phyloP scores from a whole-genome alignment of 2,329 filamentous ascomycete species.

The Colletotrichum sp. region DNA sequence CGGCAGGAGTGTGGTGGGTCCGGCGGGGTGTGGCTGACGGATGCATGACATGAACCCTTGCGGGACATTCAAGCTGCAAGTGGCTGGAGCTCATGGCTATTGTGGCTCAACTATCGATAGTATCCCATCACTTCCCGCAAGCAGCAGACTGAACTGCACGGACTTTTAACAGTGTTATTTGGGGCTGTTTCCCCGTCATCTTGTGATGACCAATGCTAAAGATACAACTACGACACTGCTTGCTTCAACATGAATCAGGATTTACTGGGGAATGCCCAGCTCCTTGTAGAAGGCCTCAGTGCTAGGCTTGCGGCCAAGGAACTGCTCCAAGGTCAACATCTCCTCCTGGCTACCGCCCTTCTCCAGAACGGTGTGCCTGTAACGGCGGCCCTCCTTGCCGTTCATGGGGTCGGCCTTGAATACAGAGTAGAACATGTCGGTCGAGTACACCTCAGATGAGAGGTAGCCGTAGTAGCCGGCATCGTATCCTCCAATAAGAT shows the following conservation, averaged over 20 bases:
- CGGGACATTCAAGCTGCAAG: background rate
- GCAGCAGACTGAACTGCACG: background rate
- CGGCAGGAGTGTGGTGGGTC: constrained; percentile 19
- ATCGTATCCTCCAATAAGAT: constrained; percentile 84
- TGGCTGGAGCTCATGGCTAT: background rate
- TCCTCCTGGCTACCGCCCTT: constrained; percentile 80
- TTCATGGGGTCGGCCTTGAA: constrained; percentile 84
- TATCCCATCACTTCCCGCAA: background rate
- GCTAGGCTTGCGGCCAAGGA: constrained; percentile 77
- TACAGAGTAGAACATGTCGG: constrained; percentile 85
- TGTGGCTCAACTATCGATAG: background rate
- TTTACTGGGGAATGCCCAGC: constrained; percentile 53
- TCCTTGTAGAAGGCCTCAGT: constrained; percentile 83
- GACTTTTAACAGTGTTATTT: background rate
- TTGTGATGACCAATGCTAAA: background rate
- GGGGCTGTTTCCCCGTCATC: background rate
- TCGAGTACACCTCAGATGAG: constrained; percentile 79
- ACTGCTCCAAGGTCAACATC: constrained; percentile 80
- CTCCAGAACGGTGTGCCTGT: constrained; percentile 80
- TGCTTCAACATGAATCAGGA: background rate
- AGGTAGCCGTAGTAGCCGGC: constrained; percentile 83
- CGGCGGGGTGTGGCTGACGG: constrained; percentile 13
- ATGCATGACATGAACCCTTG: background rate
- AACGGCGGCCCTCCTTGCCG: constrained; percentile 72
- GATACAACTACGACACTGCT: background rate